These are phyloP conservation scores for Volvox reticuliferus DNA, from an alignment of 139 green algal species.

Conservation along the genomic window DNA sequence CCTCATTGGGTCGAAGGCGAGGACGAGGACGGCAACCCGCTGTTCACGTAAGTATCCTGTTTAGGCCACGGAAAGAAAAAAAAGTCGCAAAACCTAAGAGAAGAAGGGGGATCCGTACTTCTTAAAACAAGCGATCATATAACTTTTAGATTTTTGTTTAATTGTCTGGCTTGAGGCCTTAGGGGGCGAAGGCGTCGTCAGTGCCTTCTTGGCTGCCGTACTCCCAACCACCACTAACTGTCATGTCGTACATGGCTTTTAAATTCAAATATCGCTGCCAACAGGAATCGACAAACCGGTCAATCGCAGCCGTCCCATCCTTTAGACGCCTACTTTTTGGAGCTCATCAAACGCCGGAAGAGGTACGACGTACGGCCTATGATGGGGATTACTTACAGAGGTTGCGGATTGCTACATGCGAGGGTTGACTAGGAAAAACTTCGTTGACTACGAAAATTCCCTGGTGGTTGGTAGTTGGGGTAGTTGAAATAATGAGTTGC, in stretches of 20 bases:
- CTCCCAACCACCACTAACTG: not conserved
- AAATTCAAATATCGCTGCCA: no score
- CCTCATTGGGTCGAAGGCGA: slow-evolving; percentile 60
- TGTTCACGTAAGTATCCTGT: slow-evolving; percentile 38
- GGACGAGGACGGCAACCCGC: slow-evolving; percentile 38
- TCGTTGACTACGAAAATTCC: no score
- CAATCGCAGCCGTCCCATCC: slow-evolving; percentile 66
- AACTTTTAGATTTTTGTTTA: no score
- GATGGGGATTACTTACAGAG: no score
- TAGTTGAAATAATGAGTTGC: no score
- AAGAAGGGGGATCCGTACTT: no score
- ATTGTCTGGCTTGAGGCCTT: no score
- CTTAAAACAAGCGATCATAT: no score
- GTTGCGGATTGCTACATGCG: no score
- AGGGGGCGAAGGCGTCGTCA: not conserved
- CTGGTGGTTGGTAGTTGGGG: no score
- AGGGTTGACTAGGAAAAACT: no score
- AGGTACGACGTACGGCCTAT: not conserved
- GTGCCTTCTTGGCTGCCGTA: not conserved
- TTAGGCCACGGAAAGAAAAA: not conserved
- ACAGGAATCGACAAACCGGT: slow-evolving; percentile 60
- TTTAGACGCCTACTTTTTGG: slow-evolving; percentile 79
- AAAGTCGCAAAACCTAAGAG: no score
- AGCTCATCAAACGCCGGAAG: slow-evolving; percentile 60
- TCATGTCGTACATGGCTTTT: not conserved